These are phyloP conservation scores for Curvularia hawaiiensis DNA, from an alignment of 2,329 filamentous ascomycete genomes.

Conservation along the genomic window DNA sequence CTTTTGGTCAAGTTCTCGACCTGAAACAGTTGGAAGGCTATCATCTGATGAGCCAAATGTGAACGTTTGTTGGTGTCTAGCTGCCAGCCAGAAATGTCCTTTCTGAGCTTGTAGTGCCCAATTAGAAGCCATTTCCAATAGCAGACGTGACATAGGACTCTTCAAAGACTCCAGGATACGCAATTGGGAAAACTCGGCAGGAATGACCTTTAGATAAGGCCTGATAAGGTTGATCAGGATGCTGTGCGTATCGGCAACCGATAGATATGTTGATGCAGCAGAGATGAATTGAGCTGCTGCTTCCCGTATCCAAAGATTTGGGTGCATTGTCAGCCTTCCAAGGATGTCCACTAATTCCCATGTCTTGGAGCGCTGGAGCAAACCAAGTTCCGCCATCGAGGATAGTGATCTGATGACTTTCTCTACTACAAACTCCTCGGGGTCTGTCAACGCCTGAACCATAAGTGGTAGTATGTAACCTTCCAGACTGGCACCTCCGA, in stretches of 20 bases:
- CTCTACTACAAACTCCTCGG: conserved; percentile 93
- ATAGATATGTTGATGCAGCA: conserved; percentile 74
- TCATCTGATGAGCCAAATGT: conserved; percentile 66
- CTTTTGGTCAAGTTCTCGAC: conserved; percentile 61
- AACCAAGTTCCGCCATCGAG: conserved; percentile 83
- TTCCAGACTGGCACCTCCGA: conserved; percentile 87
- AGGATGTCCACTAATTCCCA: conserved; percentile 89
- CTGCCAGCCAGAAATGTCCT: conserved; percentile 85
- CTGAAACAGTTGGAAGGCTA: conserved; percentile 59
- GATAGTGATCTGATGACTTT: conserved; percentile 86
- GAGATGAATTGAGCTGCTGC: conserved; percentile 84
- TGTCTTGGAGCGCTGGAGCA: conserved; percentile 81
- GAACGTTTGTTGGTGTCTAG: conserved; percentile 72
- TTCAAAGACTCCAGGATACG: conserved; percentile 82
- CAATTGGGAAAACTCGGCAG: conserved; percentile 72
- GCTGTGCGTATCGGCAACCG: conserved; percentile 80
- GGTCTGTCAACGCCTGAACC: conserved; percentile 90
- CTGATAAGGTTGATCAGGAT: conserved; percentile 80
- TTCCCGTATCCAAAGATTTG: conserved; percentile 93
- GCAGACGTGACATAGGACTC: conserved; percentile 75
- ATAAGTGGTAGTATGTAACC: conserved; percentile 96
- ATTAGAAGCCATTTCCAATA: conserved; percentile 82
- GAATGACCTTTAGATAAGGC: conserved; percentile 78
- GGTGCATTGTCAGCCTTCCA: conserved; percentile 86
- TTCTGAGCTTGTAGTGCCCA: conserved; percentile 86